Base-by-base conservation (phyloP, 805 yeast species). In the Priceomyces carsonii region DNA sequence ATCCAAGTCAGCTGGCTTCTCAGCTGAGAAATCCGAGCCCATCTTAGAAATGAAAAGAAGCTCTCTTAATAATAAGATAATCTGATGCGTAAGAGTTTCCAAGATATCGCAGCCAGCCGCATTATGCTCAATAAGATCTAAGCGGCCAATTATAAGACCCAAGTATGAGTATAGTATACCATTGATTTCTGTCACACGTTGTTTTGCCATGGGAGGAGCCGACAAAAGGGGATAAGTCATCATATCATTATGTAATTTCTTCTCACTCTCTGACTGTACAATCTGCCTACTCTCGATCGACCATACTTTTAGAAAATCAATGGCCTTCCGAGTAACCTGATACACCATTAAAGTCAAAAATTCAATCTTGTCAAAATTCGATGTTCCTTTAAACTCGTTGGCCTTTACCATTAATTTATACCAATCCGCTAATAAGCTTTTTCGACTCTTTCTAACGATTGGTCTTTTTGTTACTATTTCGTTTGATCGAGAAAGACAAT, bases 381-480 rank as follows among this genome's bases (percentile, higher is more conserved):
- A 66, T 0, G 89, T 80, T 28, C 82, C 79, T 51, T 81, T 78
- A 49, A 77, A 83, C 25, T 82, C 85, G 43, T 82, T 84, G 1
- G 91, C 90, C 50, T 82, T 83, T 24, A 79, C 71, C 80, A 84
- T 81, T 26, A 85, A 63, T 34, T 79, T 80, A 44, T 85, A 84
- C 95, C 95, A 85, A 52, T 83, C 90, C 2, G 90, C 82, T 20
- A 85, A 68, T 36, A 85, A 59, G 24, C 79, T 70, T 55, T 85
- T 85, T 45, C 95, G 71, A 35, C 79, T 68, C 43, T 73, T 78
- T 37, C 86, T 66, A 10, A 85, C 76, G 3, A 73, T 55, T 2
- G 86, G 81, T 33, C 76, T 71, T 42, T 73, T 71, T 42, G 79
- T 77, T 4, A 85, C 90, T 29, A 83, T 69, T 19, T 79, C 80